Conservation (phyloP, 2,329 filamentous ascomycete species). For the Cercospora sesami region DNA sequence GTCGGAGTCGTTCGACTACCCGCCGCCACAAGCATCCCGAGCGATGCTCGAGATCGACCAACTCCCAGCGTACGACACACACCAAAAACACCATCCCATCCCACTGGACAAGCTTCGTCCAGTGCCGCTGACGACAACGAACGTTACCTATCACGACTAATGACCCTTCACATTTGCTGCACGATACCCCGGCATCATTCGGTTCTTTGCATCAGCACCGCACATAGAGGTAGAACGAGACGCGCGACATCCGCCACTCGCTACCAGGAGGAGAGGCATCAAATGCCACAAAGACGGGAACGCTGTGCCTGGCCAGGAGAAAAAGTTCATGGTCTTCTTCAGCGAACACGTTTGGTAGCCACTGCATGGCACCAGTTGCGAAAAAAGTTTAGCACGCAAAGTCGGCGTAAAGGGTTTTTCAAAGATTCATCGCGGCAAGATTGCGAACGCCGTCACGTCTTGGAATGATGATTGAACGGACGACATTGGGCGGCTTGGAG, state of each 20-base stretch:
- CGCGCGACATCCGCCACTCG: conserved; percentile 17
- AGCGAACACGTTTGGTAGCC: conserved; percentile 15
- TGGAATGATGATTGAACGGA: conserved; percentile 6
- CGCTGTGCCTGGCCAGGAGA: conserved; percentile 22
- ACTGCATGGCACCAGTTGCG: conserved; percentile 18
- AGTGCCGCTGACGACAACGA: conserved; percentile 7
- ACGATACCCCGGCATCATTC: conserved; percentile 37
- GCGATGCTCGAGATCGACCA: conserved; percentile 29
- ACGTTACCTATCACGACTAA: conserved; percentile 32
- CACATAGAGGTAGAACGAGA: conserved; percentile 36
- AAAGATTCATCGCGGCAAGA: background rate
- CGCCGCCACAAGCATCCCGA: conserved; percentile 6
- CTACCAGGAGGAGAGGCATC: conserved; percentile 25
- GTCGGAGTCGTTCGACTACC: conserved; percentile 37
- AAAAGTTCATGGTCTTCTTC: conserved; percentile 27
- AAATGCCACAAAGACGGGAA: conserved; percentile 22
- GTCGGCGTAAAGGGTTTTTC: conserved; percentile 14
- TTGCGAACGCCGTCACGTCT: conserved; percentile 4
- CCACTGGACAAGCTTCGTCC: conserved; percentile 5
- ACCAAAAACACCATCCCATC: conserved; percentile 15
- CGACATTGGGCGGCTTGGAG: conserved; percentile 16
- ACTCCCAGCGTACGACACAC: conserved; percentile 35
- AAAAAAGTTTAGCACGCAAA: conserved; percentile 21
- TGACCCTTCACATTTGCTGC: conserved; percentile 27
- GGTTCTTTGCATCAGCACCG: conserved; percentile 33